Evolutionary conservation across 2,329 filamentous ascomycete genomes (phyloP).

Genomic region (Claviceps sp.): DNA sequence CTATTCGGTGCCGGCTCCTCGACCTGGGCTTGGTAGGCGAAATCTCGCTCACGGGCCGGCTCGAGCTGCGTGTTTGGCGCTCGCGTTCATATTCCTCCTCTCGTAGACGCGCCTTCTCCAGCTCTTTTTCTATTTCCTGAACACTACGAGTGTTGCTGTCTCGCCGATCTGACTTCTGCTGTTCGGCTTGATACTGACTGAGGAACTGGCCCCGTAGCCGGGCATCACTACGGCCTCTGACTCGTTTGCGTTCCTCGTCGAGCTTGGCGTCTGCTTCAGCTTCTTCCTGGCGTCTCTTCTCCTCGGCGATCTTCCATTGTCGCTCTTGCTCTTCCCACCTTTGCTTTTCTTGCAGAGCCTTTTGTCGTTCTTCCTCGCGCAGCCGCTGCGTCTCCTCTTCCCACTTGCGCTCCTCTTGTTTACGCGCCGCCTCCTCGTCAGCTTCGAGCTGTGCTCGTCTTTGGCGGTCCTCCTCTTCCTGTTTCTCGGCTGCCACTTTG

Average conservation of each 20-base stretch:
- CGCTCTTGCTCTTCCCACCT: constrained; percentile 66
- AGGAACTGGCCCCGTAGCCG: constrained; percentile 72
- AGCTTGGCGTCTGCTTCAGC: constrained; percentile 55
- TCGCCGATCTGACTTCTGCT: constrained; percentile 19
- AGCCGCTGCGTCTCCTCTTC: constrained; percentile 48
- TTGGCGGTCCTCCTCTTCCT: constrained; percentile 39
- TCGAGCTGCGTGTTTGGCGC: constrained; percentile 30
- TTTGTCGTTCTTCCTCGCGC: constrained; percentile 45
- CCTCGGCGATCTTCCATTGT: constrained; percentile 66
- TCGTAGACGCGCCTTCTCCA: constrained; percentile 48
- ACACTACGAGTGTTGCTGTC: constrained; percentile 38
- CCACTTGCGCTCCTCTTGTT: constrained; percentile 54
- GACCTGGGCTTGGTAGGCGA: constrained; percentile 11
- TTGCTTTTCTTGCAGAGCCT: constrained; percentile 54
- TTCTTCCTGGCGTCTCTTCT: constrained; percentile 58
- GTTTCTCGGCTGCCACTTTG: constrained; percentile 47
- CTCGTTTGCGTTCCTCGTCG: constrained; percentile 50
- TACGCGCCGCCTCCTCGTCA: constrained; percentile 48
- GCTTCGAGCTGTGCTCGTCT: constrained; percentile 33
- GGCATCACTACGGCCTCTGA: constrained; percentile 49
- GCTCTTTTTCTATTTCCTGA: constrained; percentile 61
- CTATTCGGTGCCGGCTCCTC: constrained; percentile 10
- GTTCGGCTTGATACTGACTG: constrained; percentile 72
- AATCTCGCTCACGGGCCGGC: constrained; percentile 10
- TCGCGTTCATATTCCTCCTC: constrained; percentile 49